Percentiles rank a stretch among this genome's conserved stretches.
Conservation (phyloP, 768 basidiomycete species). For the Boletus huronensis region DNA sequence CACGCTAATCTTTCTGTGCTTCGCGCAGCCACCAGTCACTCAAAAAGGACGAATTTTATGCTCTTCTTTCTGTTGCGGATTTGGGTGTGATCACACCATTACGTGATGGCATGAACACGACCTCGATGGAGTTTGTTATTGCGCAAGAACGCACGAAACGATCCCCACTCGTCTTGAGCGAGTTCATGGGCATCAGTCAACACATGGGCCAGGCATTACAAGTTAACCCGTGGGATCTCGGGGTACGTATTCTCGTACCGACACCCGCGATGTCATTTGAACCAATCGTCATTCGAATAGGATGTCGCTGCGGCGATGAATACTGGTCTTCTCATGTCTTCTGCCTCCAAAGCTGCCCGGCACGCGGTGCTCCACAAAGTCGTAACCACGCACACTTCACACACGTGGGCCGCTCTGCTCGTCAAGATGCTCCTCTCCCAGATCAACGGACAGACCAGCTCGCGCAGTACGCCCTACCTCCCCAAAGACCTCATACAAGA, state of each 20-base stretch:
- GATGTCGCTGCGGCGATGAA: conserved; percentile 91
- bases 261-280: neutral
- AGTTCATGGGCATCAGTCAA: conserved; percentile 97
- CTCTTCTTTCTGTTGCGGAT: conserved; percentile 88
- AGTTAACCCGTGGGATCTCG: conserved; percentile 96
- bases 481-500: conserved; percentile 56
- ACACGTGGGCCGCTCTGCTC: conserved; percentile 89
- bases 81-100: conserved; percentile 93
- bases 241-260: conserved; percentile 43
- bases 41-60: conserved; percentile 98
- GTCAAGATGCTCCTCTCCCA: conserved; percentile 85
- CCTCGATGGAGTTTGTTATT: conserved; percentile 96
- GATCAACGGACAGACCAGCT: conserved; percentile 72
- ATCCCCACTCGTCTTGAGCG: conserved; percentile 86
- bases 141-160: conserved; percentile 84
- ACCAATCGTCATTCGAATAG: conserved; percentile 31
- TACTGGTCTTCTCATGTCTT: conserved; percentile 77
- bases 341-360: conserved; percentile 66
- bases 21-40: conserved; percentile 83
- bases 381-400: conserved; percentile 91
- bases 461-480: conserved; percentile 82
- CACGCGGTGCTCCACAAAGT: conserved; percentile 77
- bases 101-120: conserved; percentile 99
- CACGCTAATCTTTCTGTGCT: neutral
- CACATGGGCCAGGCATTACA: conserved; percentile 86